Base-by-base conservation (phyloP, 2,329 filamentous ascomycete genomes). In the Massarina eburnea region DNA sequence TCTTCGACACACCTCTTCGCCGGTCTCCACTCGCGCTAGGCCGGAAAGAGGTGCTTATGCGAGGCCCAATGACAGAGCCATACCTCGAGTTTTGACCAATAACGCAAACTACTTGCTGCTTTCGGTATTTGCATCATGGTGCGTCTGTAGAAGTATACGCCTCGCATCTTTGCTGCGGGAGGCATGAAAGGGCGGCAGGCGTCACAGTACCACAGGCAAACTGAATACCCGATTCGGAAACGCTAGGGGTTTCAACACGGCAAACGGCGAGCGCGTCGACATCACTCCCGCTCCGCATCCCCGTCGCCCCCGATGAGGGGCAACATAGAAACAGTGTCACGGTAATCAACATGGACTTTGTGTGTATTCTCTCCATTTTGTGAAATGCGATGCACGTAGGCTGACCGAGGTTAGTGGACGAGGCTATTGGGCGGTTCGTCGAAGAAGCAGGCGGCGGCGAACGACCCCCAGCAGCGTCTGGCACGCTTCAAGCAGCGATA, bases 401-500 rank as follows among this genome's bases (percentile, higher is more conserved):
- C 61, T 66, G 39, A 66, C 52, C 14, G 3, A 4, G 30, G 36
- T n/a, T 56, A 83, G 80, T 83, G 80, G 77, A 79, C 80, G 66
- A 78, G 82, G 66, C 74, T 85, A 58, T 77, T 85, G 54, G 81
- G 81, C 64, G 80, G 80, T 59, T 75, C 76, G 53, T 64, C 70
- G 50, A 80, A 78, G 67, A 74, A 76, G 65, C 72, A 74, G 60
- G 67, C 74, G 42, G 71, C 72, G 29, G 68, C 74, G 48, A 78
- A 79, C 61, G 78, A 80, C 54, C 78, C 81, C 19, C 78, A 80
- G 51, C 79, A 84, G 62, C 80, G 83, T 57, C 75, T 85, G 58
- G 73, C 77, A 55, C 76, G 80, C 51, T 85, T 85, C 70, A 81
- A 81, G 59, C 77, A 80, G 55, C 74, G 79, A 45, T 84, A 82